These are phyloP conservation scores for Saccharomycopsis capsularis DNA, from an alignment of 805 yeast genomes.

Conservation along the genomic window DNA sequence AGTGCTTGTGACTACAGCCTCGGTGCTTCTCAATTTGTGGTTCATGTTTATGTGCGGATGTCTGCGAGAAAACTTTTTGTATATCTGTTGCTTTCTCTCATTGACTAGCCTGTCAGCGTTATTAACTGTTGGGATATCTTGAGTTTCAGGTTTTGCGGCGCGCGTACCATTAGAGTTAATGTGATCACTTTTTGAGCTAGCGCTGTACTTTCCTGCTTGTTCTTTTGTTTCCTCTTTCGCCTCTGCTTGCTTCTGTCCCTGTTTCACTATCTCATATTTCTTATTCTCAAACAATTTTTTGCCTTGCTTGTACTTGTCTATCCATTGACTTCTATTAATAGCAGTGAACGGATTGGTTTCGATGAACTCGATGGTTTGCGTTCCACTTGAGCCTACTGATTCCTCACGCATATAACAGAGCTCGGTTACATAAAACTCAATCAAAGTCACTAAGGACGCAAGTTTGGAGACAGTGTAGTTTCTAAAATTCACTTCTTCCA, in stretches of 20 bases:
- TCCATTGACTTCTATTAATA: background rate
- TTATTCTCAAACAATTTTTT: too few relatives aligned
- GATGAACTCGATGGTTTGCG: background rate
- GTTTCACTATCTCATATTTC: too few relatives aligned
- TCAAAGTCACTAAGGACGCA: background rate
- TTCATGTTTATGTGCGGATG: constrained; percentile 19
- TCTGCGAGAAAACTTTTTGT: constrained; percentile 12
- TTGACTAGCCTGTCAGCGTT: background rate
- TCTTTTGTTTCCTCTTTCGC: too few relatives aligned
- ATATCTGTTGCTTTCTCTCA: constrained; percentile 10
- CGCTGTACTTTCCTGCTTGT: too few relatives aligned
- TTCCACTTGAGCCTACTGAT: too few relatives aligned
- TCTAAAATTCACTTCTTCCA: background rate
- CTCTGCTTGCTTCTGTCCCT: too few relatives aligned
- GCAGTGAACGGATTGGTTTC: constrained; percentile 3
- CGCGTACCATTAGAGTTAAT: too few relatives aligned
- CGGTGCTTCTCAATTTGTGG: background rate
- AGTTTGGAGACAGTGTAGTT: background rate
- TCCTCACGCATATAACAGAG: too few relatives aligned
- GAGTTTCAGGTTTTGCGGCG: background rate
- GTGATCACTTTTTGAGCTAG: too few relatives aligned
- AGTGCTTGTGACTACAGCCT: background rate
- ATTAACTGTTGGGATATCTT: background rate
- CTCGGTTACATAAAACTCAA: background rate
- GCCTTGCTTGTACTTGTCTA: background rate